Base-by-base conservation (phyloP, 305 asterid species). In the Fraxinus greggii region DNA sequence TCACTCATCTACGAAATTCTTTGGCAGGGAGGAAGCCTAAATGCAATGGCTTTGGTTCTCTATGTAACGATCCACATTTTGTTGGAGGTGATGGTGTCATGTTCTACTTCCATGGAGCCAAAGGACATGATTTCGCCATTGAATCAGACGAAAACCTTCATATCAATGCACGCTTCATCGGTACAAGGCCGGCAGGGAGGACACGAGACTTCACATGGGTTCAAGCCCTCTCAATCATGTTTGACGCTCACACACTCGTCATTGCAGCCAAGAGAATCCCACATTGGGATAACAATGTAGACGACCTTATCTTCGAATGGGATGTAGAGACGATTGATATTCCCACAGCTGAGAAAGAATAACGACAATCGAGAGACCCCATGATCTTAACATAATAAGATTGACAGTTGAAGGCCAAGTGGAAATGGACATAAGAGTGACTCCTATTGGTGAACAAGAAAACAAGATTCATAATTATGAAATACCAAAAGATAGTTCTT, bases 71-170 rank as follows among this genome's bases (percentile, higher is more conserved):
- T 77, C 97, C 97, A 0, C 92, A 93, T 19, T 91, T 92, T 42
- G 90, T 91, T 24, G 97, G 93, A 3, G 94, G 93, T 1, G 93
- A 92, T 9, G 97, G 97, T 1, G 90, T 90, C 24, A 88, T 92
- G 92, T 92, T 92, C 88, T 92, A 89, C 90, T 92, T 92, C 93
- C 97, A 91, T 7, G 97, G 95, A 54, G 82, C 84, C 2, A 91
- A 89, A 78, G 94, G 91, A 3, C 79, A 85, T 2, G 82, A 88
- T 32, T 92, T 89, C 29, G 89, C 97, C 72, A 87, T 91, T 28
- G 88, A 90, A 72, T 88, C 91, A 0, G 97, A 92, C 42, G 87
- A 90, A 19, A 87, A 88, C 61, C 92, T 91, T 80, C 95, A 91
- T 3, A 90, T 90, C 84, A 91, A 92, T 24, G 94, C 92, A 5